Conservation (phyloP, 805 yeast species). For the Candida awuae region DNA sequence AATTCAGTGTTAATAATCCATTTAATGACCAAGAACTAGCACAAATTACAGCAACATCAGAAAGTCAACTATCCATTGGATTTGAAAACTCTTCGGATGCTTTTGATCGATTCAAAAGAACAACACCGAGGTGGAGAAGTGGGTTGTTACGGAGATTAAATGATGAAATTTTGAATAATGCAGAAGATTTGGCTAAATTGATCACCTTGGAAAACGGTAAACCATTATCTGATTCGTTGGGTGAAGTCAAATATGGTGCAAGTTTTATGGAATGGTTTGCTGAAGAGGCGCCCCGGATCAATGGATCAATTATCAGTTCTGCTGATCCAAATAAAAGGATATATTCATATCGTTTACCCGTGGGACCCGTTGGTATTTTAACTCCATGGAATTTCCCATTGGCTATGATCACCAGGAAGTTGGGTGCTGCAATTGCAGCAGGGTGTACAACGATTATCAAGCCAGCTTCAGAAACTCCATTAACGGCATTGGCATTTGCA, state of each 20-base stretch:
- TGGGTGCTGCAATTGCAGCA: slow-evolving; percentile 75
- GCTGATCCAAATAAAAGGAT: slow-evolving; percentile 40
- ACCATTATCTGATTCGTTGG: slow-evolving; percentile 59
- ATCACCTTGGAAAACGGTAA: slow-evolving; percentile 73
- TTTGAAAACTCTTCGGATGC: slow-evolving; percentile 46
- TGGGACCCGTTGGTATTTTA: slow-evolving; percentile 71
- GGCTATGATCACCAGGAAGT: slow-evolving; percentile 68
- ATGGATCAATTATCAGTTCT: slow-evolving; percentile 58
- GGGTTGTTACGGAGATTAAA: slow-evolving; percentile 45
- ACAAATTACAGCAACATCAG: slow-evolving; percentile 43
- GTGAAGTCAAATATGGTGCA: slow-evolving; percentile 62
- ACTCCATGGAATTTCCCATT: slow-evolving; percentile 86
- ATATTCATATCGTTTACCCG: slow-evolving; percentile 56
- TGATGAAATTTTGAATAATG: slow-evolving; percentile 44
- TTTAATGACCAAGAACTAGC: slow-evolving; percentile 47
- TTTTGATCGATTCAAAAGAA: slow-evolving; percentile 39
- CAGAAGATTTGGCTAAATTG: slow-evolving; percentile 56
- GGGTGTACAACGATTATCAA: slow-evolving; percentile 74
- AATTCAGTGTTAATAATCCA: slow-evolving; percentile 68
- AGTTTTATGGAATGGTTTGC: slow-evolving; percentile 84
- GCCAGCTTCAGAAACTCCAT: slow-evolving; percentile 73
- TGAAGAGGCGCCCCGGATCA: slow-evolving; percentile 66
- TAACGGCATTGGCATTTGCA: slow-evolving; percentile 62
- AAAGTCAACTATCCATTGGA: slow-evolving; percentile 43
- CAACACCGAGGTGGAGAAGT: slow-evolving; percentile 50